A percentile compares a stretch with the other conserved stretches of the same genome.
Evolutionary conservation across 257 asterid species (phyloP).

Genomic region (Penstemon barbatus): DNA sequence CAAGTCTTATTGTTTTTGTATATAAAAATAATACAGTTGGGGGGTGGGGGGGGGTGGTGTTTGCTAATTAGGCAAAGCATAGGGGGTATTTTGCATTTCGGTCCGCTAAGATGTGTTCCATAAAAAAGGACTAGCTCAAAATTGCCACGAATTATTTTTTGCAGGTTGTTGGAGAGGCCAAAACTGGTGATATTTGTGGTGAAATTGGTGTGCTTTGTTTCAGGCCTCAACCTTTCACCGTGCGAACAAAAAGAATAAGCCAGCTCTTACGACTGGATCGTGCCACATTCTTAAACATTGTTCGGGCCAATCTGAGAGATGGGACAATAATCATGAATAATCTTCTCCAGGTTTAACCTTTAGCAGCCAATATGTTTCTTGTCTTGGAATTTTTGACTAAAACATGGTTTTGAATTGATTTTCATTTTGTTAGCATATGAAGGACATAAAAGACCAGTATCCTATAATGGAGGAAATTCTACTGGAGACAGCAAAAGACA

Average conservation of each 20-base stretch:
- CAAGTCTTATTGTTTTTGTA: background rate
- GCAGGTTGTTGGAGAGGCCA: conserved; percentile 56
- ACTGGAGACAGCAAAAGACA: conserved; percentile 54
- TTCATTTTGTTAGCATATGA: conserved; percentile 47
- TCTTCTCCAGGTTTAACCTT: conserved; percentile 45
- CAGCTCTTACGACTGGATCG: conserved; percentile 60
- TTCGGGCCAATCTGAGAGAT: conserved; percentile 63
- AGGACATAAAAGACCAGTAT: conserved; percentile 38
- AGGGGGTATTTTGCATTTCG: no score
- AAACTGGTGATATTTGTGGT: conserved; percentile 56
- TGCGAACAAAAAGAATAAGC: conserved; percentile 53
- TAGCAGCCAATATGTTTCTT: no score
- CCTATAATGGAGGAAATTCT: conserved; percentile 61
- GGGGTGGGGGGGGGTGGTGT: no score
- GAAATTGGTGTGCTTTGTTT: conserved; percentile 66
- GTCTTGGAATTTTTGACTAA: no score
- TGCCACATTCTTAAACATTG: conserved; percentile 48
- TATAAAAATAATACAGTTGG: no score
- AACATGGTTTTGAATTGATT: background rate
- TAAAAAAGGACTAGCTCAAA: background rate
- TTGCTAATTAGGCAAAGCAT: no score
- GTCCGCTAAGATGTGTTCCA: no score
- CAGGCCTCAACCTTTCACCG: conserved; percentile 63
- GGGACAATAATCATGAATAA: conserved; percentile 64
- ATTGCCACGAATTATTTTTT: conserved; percentile 1